A percentile compares a stretch with the other conserved stretches of the same genome.
phyloP scores from a whole-genome alignment of 1,284 basidiomycete species.

The Golubevia sp. region DNA sequence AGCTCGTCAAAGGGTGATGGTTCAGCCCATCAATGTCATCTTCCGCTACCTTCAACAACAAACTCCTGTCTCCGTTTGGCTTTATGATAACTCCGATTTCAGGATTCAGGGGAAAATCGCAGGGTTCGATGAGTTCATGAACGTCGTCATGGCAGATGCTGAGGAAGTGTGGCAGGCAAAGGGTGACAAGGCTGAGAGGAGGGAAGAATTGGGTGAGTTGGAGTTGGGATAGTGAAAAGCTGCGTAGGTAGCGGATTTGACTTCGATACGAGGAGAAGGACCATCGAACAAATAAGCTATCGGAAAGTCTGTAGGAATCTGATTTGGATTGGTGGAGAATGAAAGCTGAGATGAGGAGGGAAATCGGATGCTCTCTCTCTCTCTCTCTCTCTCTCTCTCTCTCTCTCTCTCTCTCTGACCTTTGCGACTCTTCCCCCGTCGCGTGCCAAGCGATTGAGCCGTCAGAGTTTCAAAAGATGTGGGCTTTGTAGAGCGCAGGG shows the following conservation, averaged over 20 bases:
- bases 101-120: slow-evolving; percentile 95
- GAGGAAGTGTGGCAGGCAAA: slow-evolving; percentile 75
- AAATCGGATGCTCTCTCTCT: too few relatives aligned
- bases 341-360: too few relatives aligned
- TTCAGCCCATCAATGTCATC: slow-evolving; percentile 98
- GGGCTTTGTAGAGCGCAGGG: too few relatives aligned
- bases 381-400: too few relatives aligned
- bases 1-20: slow-evolving; percentile 84
- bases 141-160: slow-evolving; percentile 93
- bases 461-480: too few relatives aligned
- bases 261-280: too few relatives aligned
- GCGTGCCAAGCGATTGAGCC: too few relatives aligned
- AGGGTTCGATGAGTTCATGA: slow-evolving; percentile 99
- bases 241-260: slow-evolving; percentile 29
- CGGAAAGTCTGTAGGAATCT: too few relatives aligned
- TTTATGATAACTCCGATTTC: slow-evolving; percentile 97
- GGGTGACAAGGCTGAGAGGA: slow-evolving; percentile 19
- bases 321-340: too few relatives aligned
- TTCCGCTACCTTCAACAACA: slow-evolving; percentile 97
- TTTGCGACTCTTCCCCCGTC: too few relatives aligned
- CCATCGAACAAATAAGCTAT: too few relatives aligned
- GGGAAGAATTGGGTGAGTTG: slow-evolving; percentile 25
- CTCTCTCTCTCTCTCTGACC: too few relatives aligned
- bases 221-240: not conserved
- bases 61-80: slow-evolving; percentile 87